Percentiles rank a stretch among this genome's conserved stretches.
phyloP scores from a whole-genome alignment of 352 stramenopile species.

The Globisporangium alternatum region DNA sequence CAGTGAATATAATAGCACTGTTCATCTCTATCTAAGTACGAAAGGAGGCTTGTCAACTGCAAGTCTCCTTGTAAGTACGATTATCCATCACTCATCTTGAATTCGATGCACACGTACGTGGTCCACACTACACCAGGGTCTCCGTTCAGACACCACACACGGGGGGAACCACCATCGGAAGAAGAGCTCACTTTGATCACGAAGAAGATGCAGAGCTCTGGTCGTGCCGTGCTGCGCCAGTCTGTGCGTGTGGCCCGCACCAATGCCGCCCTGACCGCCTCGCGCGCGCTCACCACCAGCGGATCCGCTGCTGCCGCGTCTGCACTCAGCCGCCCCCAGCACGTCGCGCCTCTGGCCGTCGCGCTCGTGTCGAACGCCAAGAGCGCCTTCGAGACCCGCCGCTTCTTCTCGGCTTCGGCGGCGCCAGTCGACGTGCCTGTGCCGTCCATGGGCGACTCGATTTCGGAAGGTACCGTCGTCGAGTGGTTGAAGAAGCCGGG shows the following conservation, averaged over 20 bases:
- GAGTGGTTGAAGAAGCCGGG: conserved; percentile 94
- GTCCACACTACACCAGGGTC: not conserved
- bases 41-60: too few species aligned
- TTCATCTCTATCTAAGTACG: too few species aligned
- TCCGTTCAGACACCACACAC: not conserved
- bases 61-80: too few species aligned
- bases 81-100: too few species aligned
- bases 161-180: not conserved
- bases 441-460: conserved; percentile 94
- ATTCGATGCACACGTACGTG: not conserved
- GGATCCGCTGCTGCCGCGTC: not conserved
- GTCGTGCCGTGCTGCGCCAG: conserved; percentile 25
- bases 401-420: conserved; percentile 31
- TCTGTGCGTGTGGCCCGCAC: conserved; percentile 23
- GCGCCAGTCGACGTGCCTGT: conserved; percentile 64
- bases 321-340: conserved; percentile 6
- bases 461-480: conserved; percentile 97
- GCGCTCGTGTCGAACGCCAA: conserved; percentile 4
- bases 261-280: conserved; percentile 20
- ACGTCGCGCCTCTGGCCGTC: not conserved
- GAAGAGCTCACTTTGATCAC: not conserved
- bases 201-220: conserved; percentile 28
- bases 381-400: conserved; percentile 21
- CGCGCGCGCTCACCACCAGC: conserved; percentile 4
- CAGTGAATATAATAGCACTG: too few species aligned